phyloP scores from a whole-genome alignment of 257 asterid genomes.

The Fraxinus quadrangulata region DNA sequence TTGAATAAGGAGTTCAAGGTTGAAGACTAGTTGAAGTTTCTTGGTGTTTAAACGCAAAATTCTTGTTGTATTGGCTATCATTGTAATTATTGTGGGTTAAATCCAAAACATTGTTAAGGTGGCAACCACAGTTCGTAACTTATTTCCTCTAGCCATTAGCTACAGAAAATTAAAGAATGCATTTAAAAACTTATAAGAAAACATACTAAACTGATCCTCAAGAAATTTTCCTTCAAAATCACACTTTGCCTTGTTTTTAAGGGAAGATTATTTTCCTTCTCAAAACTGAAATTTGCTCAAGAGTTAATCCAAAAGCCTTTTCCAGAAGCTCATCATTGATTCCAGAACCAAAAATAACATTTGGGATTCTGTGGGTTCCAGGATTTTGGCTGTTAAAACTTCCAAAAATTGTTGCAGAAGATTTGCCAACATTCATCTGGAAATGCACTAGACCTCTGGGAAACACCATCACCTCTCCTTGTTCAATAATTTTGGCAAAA shows the following conservation, averaged over 20 bases:
- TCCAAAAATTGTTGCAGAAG: constrained; percentile 48
- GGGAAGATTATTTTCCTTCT: constrained; percentile 44
- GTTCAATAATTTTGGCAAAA: constrained; percentile 49
- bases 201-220: not conserved
- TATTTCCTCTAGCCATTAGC: not conserved
- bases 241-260: constrained; percentile 12
- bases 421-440: constrained; percentile 60
- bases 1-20: no score
- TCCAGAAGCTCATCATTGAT: constrained; percentile 59
- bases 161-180: not conserved
- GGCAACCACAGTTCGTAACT: not conserved
- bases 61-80: no score
- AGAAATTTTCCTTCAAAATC: not conserved
- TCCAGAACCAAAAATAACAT: constrained; percentile 55
- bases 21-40: no score
- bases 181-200: not conserved
- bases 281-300: constrained; percentile 39
- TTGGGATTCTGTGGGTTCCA: constrained; percentile 54
- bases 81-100: no score
- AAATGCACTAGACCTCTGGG: constrained; percentile 68
- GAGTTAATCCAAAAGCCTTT: constrained; percentile 59
- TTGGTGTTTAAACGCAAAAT: no score
- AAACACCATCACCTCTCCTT: constrained; percentile 64
- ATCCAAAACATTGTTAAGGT: not conserved
- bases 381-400: constrained; percentile 65